Base-by-base conservation (phyloP, 2,329 filamentous ascomycete genomes). In the Epichloe gansuensis region DNA sequence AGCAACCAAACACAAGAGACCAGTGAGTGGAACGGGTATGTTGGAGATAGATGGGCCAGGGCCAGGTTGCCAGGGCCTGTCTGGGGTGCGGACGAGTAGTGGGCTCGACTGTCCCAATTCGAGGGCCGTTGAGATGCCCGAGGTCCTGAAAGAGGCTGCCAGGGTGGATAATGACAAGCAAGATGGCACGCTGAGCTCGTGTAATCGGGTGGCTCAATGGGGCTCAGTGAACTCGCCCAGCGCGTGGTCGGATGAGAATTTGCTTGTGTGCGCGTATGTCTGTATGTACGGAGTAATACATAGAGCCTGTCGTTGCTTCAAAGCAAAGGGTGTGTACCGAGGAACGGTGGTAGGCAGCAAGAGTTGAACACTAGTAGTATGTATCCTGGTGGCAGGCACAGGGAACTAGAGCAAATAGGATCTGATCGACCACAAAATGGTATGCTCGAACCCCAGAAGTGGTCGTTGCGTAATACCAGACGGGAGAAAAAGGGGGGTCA, bases 111-210 rank as follows among this genome's bases (percentile, higher is more conserved):
- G 37, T n/a, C 44, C 48, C 13, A 37, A 37, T 48, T 50, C 50
- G 47, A 53, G 46, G 47, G 47, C 51, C 54, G 53, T 54, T 58
- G 47, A 57, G 54, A 41, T 12, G 13, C 45, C 43, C 53, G 50
- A 48, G 47, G 51, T 57, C 50, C 54, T 56, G 54, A 50, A 50
- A 39, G 46, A 35, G n/a, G 48, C 45, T 52, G 56, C 56, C 17
- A 17, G 17, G 17, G 17, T 17, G 17, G 17, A 17, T 17, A 17
- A 17, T 17, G 17, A 17, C 17, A 17, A 17, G 17, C 17, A 17
- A 17, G 17, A 17, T 17, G 17, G 17, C 17, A 17, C 17, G 17
- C 17, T 17, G 17, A 17, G 28, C 23, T 23, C 23, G 23, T 23
- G 23, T 23, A 3, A 3, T 23, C 23, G 23, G 23, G 23, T 23